Base-by-base conservation (phyloP, 768 basidiomycete species). In the Russula sp. region DNA sequence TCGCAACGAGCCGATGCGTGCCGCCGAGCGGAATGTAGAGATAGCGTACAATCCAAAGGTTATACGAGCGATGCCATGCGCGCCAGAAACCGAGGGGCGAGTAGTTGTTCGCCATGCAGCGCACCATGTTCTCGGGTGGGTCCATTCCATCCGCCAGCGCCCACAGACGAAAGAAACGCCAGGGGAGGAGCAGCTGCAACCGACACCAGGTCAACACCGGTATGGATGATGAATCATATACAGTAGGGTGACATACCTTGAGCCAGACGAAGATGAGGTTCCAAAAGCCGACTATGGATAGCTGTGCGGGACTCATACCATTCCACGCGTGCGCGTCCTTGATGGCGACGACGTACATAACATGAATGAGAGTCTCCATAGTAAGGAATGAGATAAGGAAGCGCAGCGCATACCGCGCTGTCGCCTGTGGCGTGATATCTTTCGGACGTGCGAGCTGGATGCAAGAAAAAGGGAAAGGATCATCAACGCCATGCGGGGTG, bases 31-130 rank as follows among this genome's bases (percentile, higher is more conserved):
- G 96, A 16, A 98, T 77, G 74, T 98, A 98, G 61, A 98, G 91
- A 2, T 74, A 94, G 91, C 95, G 80, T 42, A 94, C 84, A 51
- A 95, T 79, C 97, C 96, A 98, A 14, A 97, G 81, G 70, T 98
- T 99, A 75, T 94, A 98, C 66, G 89, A 92, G 8, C 97, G 80
- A 72, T 98, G 96, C 97, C 96, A 98, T 66, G 87, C 88, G 66
- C 94, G 76, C 97, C 97, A 98, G 74, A 99, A 98, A 0, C 94
- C 94, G 10, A 87, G 73, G 0, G 86, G 83, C 0, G 95, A 97
- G 72, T 98, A 98, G 73, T 98, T 98, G 73, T 98, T 99, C 22
- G 86, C 90, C 86, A 98, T 89, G 71, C 97, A 98, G n/a, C 97
- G 83, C 13, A 99, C 82, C 97, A 98, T 97, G 74, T 99, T 99